Conservation (phyloP, 1,139 yeast genomes). For the Kodamaea suecica region DNA sequence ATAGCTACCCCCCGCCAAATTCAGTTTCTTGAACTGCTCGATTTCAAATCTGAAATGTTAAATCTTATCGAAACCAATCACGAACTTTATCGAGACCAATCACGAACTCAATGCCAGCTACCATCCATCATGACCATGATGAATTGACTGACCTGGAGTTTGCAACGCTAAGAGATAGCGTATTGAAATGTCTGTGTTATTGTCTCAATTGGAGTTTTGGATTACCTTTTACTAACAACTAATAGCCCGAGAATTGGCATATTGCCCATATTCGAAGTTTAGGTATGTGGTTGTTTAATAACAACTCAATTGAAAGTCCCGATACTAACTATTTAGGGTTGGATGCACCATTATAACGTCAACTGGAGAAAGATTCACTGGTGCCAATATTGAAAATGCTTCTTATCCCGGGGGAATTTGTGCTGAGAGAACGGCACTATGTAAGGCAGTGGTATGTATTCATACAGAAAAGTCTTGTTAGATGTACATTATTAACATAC, state of each 20-base stretch:
- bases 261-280: constrained; percentile 82
- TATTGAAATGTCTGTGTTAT: constrained; percentile 32
- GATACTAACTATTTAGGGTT: constrained; percentile 48
- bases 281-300: too few species aligned
- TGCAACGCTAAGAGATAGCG: constrained; percentile 21
- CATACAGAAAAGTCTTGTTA: not conserved
- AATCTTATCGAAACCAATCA: too few species aligned
- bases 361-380: constrained; percentile 50
- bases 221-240: constrained; percentile 13
- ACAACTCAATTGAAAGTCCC: not conserved
- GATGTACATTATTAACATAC: constrained; percentile 1
- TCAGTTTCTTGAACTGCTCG: too few species aligned
- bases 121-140: constrained; percentile 14
- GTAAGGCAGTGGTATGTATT: constrained; percentile 48
- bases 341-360: constrained; percentile 70
- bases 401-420: constrained; percentile 86
- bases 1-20: too few species aligned
- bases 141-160: constrained; percentile 27
- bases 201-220: too few species aligned
- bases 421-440: constrained; percentile 83
- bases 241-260: constrained; percentile 54
- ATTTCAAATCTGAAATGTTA: too few species aligned
- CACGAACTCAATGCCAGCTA: constrained; percentile 1
- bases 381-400: constrained; percentile 93
- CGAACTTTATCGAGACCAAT: too few species aligned